phyloP scores from a whole-genome alignment of 345 rosid species.

The Eucalyptus sp. region DNA sequence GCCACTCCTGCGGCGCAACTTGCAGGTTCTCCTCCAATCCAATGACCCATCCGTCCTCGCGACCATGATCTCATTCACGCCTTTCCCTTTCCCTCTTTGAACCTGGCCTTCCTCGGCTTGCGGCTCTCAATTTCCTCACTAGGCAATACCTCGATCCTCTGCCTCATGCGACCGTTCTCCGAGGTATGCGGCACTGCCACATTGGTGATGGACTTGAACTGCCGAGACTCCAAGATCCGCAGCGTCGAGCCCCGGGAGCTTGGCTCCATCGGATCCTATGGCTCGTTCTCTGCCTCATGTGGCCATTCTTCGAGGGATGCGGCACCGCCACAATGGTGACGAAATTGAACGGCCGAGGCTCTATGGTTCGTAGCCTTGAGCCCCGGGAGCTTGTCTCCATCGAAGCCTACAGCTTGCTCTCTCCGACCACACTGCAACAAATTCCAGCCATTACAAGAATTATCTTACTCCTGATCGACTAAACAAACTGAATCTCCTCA shows the following conservation, averaged over 20 bases:
- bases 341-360: too few species aligned
- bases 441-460: constrained; percentile 50
- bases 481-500: not conserved
- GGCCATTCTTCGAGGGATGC: too few species aligned
- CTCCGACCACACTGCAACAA: constrained; percentile 62
- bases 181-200: constrained; percentile 7
- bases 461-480: not conserved
- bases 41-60: not conserved
- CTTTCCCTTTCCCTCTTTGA: not conserved
- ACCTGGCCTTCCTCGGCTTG: not conserved
- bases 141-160: constrained; percentile 7
- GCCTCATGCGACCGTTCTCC: constrained; percentile 36
- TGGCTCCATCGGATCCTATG: constrained; percentile 30
- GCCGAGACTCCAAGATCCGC: constrained; percentile 41
- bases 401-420: not conserved
- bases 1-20: not conserved
- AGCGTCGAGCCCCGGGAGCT: constrained; percentile 31
- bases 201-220: constrained; percentile 39
- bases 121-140: not conserved
- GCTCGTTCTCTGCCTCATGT: constrained; percentile 3
- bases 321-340: too few species aligned
- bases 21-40: not conserved
- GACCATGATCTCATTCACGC: not conserved
- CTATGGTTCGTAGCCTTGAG: too few species aligned
- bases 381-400: too few species aligned